Evolutionary conservation across 1,284 basidiomycete genomes (phyloP), one percentile per base, ranked within the genome.

Genomic region (Trametes hirsuta): DNA sequence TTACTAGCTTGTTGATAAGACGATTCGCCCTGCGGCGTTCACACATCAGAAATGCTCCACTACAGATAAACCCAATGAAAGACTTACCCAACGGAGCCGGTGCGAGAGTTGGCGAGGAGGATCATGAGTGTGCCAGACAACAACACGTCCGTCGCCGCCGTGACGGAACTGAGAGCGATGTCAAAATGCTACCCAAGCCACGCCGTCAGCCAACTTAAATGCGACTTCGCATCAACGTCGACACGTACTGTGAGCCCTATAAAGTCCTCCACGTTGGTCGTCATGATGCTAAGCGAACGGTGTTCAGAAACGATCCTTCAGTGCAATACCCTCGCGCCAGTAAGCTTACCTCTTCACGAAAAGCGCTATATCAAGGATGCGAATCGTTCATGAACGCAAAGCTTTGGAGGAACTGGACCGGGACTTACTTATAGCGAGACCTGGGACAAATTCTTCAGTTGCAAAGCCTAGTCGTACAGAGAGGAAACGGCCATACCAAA

Each of bases 1-100:
- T 1, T 18, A 64, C 63, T 47, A 64, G 55, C 47, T 54, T 59
- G 44, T 64, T 61, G 24, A 64, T 64, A 9, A 64, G 54, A 8
- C 59, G 63, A 15, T 64, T 60, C 6, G 59, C 63, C 2, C 63
- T 64, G 22, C 2, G 12, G 24, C 1, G 18, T n/a, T 34, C 15
- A 4, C 1, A 22, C 15, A n/a, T 9, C 15, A 22, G 2, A 12
- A 22, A 34, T 9, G 3, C 6, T 12, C 10, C 6, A n/a, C 3
- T 22, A 5, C 21, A 15, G 9, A 36, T n/a, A 0, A 44, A 0
- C 0, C 0, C 5, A 18, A 10, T 4, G 8, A 22, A 8, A 15
- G 2, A 49, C 63, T 24, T 25, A 64, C 63, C 63, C 63, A 47
- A 46, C 48, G 9, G 63, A 61, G 9, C 57, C 59, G 1, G 59